A percentile compares a stretch with the other conserved stretches of the same genome.
Conservation (phyloP, 768 basidiomycete species). For the Naganishia randhawae region DNA sequence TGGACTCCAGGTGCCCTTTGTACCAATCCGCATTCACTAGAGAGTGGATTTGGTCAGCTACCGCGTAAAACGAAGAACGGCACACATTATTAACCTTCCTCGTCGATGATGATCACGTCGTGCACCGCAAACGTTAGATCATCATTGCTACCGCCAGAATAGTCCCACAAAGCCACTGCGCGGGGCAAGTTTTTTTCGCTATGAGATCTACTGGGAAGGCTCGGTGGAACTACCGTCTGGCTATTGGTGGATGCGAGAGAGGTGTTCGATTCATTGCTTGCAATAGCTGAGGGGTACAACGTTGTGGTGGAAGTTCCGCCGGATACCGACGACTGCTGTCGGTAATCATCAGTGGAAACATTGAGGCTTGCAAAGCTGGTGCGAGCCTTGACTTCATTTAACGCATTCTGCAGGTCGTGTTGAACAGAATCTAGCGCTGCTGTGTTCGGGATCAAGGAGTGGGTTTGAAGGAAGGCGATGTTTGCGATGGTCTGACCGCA, state of each 20-base stretch:
- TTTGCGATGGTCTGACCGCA: slow-evolving; percentile 18
- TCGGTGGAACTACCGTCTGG: not conserved
- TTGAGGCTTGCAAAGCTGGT: slow-evolving; percentile 3
- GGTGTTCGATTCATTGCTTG: not conserved
- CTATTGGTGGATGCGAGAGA: not conserved
- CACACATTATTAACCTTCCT: slow-evolving; percentile 12
- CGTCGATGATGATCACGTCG: slow-evolving; percentile 25
- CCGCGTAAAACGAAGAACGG: not conserved
- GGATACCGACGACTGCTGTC: not conserved
- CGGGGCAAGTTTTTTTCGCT: not conserved
- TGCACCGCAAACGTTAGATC: slow-evolving; percentile 19
- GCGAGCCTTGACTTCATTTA: slow-evolving; percentile 7
- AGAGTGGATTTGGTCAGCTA: not conserved
- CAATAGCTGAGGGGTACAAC: not conserved
- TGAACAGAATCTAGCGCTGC: not conserved
- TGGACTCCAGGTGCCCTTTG: slow-evolving; percentile 21
- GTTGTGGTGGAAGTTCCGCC: not conserved
- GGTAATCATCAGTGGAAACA: not conserved
- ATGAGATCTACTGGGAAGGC: not conserved
- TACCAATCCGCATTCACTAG: slow-evolving; percentile 28
- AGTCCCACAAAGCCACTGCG: slow-evolving; percentile 23
- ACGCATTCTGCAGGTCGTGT: slow-evolving; percentile 10
- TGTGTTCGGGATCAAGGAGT: slow-evolving; percentile 3
- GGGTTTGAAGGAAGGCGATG: slow-evolving; percentile 1
- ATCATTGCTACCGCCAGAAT: slow-evolving; percentile 5